Evolutionary conservation across 305 asterid genomes (phyloP), one percentile per base, ranked within the genome.

Genomic region (Fraxinus platypoda): DNA sequence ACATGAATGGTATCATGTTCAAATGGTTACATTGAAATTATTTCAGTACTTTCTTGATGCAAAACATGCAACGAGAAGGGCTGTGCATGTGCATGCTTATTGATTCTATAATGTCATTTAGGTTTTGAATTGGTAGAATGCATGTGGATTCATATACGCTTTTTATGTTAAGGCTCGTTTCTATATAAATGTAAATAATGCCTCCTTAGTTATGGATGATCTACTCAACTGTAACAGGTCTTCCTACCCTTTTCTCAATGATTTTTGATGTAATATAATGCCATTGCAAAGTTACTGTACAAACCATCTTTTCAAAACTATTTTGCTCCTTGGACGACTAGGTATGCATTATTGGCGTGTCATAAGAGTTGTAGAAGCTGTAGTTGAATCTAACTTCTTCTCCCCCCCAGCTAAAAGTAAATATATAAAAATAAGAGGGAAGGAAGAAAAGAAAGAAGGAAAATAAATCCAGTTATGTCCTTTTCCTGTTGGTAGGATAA

Each of bases 401-500:
- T 33, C 26, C 73, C 73, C 73, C 73, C 73, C 73, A 25, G 73
- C 73, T 11, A 11, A 64, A 64, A 25, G 15, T 25, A 64, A 25
- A 23, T 21, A 64, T 9, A 23, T 64, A 3, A 64, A 23, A 23
- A 64, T 23, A 64, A 23, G 33, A 64, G 33, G 68, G 72, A 64
- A 23, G 15, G 33, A 11, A 26, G 17, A 64, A 11, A 64, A 11
- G 7, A 66, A 9, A 26, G 73, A 26, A 66, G 77, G 15, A 72
- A 57, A 81, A 35, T 25, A 71, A 71, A 34, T n/a, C 37, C 74
- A 70, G 79, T 31, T 64, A 64, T 78, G 75, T 79, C 72, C 80
- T 80, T 74, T 38, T 38, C 26, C 78, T 46, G 81, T 59, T 30
- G 83, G 71, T 77, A 21, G 35, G 72, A 15, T 33, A 33, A 75